Evolutionary conservation across 441 rosid genomes (phyloP), one percentile per base, ranked within the genome.

Genomic region (Dalechampia spathulata): DNA sequence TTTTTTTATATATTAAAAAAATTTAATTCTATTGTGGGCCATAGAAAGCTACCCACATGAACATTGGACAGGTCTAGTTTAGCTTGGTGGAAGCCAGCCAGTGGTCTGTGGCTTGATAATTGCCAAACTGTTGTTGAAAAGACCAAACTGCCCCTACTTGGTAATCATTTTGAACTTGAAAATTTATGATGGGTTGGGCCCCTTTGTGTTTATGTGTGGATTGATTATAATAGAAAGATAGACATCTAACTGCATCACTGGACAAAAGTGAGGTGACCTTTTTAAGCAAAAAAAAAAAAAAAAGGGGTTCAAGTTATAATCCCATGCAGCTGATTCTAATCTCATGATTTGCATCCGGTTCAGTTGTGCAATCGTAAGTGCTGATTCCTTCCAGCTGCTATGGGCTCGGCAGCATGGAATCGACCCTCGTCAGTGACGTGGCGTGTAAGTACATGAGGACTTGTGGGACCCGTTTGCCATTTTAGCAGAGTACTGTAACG

Each of bases 401-500:
- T 49, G 54, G 2, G 34, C n/a, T 15, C 9, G 19, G 48, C 0
- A 6, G 44, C 43, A 58, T 15, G 25, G 5, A 22, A 58, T 30
- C 44, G 40, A 0, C 54, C 9, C 14, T 30, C 2, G 8, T n/a
- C 1, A 20, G 14, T 1, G 46, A 28, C 23, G 19, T 52, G 45
- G 8, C 42, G 36, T 23, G 68, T 9, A 57, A 45, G 52, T 65
- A 25, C 42, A 6, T n/a, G 52, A n/a, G 55, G 47, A 28, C 52
- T 57, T n/a, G 41, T 12, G 5, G 49, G 54, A 49, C 68, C 69
- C 71, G 43, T 60, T 63, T 64, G 42, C 2, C 41, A 38, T 14
- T 1, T 30, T 10, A 16, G 27, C 38, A 34, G 28, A 39, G 58
- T 55, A 38, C 71, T 55, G 53, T 13, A 57, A 65, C 62, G 67